phyloP scores from a whole-genome alignment of 2,329 filamentous ascomycete species.

The Paecilomyces formosus region DNA sequence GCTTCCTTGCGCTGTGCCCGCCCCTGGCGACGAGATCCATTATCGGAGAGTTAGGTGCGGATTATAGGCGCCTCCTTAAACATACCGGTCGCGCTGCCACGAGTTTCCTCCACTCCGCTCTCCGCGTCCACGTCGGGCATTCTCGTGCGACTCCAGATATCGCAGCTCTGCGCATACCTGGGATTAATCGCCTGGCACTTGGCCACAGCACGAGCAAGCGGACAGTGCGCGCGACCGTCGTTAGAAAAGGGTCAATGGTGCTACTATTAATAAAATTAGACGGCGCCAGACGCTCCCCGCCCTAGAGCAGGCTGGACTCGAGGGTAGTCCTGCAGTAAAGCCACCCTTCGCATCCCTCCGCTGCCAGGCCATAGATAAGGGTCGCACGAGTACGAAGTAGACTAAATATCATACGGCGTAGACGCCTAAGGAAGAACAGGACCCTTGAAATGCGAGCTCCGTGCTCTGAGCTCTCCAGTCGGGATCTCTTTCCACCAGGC shows the following conservation, averaged over 20 bases:
- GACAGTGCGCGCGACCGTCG: neutral
- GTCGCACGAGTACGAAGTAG: neutral
- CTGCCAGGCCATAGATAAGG: neutral
- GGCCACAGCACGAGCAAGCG: neutral
- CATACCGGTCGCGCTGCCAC: neutral
- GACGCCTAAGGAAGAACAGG: no score
- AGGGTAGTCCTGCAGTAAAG: neutral
- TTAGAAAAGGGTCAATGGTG: neutral
- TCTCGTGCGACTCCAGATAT: neutral
- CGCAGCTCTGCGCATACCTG: no score
- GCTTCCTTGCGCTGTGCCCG: neutral
- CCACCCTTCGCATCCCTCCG: neutral
- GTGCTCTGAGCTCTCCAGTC: no score
- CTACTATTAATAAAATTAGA: neutral
- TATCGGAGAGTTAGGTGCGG: neutral
- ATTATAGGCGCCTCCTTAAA: neutral
- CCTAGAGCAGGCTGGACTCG: neutral
- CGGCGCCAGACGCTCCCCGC: neutral
- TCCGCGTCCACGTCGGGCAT: neutral
- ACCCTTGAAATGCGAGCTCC: no score
- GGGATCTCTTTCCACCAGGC: no score
- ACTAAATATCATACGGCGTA: no score
- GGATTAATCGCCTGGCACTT: no score
- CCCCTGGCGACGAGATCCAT: no score
- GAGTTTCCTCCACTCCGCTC: neutral